These are phyloP conservation scores for Apiospora rasikravindrae DNA, from an alignment of 2,329 filamentous ascomycete species.

Conservation along the genomic window DNA sequence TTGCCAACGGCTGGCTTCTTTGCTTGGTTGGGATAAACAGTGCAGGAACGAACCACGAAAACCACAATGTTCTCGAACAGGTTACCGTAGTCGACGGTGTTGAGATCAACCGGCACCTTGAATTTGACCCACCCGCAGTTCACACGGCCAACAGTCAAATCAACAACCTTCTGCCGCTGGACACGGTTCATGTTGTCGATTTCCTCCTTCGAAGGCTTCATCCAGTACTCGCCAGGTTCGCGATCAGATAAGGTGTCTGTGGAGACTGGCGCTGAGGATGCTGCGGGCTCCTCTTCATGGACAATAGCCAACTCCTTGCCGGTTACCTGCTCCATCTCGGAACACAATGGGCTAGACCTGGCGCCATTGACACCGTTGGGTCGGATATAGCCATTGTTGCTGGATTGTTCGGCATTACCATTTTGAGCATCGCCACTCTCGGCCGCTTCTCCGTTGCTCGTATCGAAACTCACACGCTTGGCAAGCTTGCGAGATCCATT, in stretches of 20 bases:
- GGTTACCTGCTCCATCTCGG: constrained; percentile 74
- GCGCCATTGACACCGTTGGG: constrained; percentile 55
- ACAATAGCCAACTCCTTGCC: constrained; percentile 81
- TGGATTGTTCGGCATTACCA: constrained; percentile 58
- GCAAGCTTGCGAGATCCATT: constrained; percentile 63
- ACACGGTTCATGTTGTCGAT: constrained; percentile 80
- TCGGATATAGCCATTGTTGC: constrained; percentile 65
- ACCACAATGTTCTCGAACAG: constrained; percentile 78
- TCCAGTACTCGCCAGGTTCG: constrained; percentile 83
- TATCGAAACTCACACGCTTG: constrained; percentile 93
- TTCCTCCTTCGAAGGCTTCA: constrained; percentile 75
- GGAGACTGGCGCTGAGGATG: constrained; percentile 36
- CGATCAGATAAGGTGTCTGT: constrained; percentile 41
- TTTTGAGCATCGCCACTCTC: constrained; percentile 48
- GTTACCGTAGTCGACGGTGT: constrained; percentile 77
- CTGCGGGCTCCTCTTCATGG: constrained; percentile 67
- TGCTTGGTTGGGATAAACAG: constrained; percentile 79
- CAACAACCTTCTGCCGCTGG: constrained; percentile 74
- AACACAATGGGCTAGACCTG: constrained; percentile 46
- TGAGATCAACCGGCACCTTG: constrained; percentile 82
- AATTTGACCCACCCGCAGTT: constrained; percentile 85
- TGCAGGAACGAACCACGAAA: constrained; percentile 78
- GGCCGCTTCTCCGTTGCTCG: constrained; percentile 49
- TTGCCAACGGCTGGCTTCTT: constrained; percentile 86
- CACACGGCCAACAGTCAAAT: constrained; percentile 82